A percentile compares a stretch with the other conserved stretches of the same genome.
These are phyloP conservation scores for Sclerotinia minor DNA, from an alignment of 2,329 filamentous ascomycete species.

Conservation along the genomic window DNA sequence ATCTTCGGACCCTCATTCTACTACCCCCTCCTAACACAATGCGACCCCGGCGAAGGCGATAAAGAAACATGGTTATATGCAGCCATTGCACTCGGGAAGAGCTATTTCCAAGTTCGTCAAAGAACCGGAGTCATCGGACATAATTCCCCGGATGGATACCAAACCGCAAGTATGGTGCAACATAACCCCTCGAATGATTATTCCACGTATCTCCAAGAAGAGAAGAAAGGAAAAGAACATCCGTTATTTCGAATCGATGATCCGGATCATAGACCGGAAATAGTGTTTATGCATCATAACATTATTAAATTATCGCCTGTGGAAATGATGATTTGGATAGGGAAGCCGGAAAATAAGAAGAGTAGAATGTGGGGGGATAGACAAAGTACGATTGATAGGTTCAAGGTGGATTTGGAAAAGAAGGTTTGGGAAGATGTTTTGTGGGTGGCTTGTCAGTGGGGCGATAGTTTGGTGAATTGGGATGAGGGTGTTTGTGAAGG, in stretches of 20 bases:
- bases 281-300: constrained; percentile 23
- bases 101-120: constrained; percentile 46
- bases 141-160: background rate
- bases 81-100: constrained; percentile 43
- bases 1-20: constrained; percentile 49
- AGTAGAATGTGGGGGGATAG: constrained; percentile 23
- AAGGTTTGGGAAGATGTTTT: constrained; percentile 21
- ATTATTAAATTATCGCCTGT: constrained; percentile 18
- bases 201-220: background rate
- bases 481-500: constrained; percentile 11
- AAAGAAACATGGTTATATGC: constrained; percentile 53
- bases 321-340: constrained; percentile 15
- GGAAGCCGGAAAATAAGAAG: constrained; percentile 1
- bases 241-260: background rate
- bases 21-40: constrained; percentile 48
- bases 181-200: constrained; percentile 19
- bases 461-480: constrained; percentile 9
- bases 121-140: constrained; percentile 8
- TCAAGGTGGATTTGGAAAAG: constrained; percentile 23
- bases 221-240: background rate
- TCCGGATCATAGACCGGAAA: background rate
- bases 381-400: background rate
- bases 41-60: constrained; percentile 49
- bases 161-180: constrained; percentile 18
- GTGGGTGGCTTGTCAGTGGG: constrained; percentile 17